phyloP scores from a whole-genome alignment of 1,284 basidiomycete species.

The Cutaneotrichosporon cavernicola region DNA sequence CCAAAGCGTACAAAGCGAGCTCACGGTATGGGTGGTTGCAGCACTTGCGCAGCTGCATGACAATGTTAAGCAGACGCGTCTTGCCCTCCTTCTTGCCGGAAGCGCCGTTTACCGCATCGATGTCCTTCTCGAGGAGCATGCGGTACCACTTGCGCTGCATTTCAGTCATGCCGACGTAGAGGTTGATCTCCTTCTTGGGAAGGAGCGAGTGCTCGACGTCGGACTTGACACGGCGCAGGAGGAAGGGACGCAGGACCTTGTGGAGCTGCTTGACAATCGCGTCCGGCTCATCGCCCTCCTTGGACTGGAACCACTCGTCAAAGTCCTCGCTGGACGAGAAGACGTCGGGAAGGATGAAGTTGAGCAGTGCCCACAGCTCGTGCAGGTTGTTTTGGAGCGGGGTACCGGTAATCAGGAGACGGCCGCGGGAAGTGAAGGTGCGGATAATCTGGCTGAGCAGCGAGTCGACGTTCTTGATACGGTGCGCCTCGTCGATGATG shows the following conservation, averaged over 20 bases:
- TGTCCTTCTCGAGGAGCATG: constrained; percentile 94
- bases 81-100: constrained; percentile 99
- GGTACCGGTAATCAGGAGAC: constrained; percentile 94
- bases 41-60: constrained; percentile 81
- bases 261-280: constrained; percentile 92
- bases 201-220: constrained; percentile 96
- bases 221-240: constrained; percentile 90
- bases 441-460: constrained; percentile 94
- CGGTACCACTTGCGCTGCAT: constrained; percentile 99
- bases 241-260: constrained; percentile 92
- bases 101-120: constrained; percentile 95
- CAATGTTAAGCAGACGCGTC: constrained; percentile 96
- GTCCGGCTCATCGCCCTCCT: constrained; percentile 71
- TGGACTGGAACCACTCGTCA: constrained; percentile 75
- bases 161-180: constrained; percentile 95
- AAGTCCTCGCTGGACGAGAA: constrained; percentile 71
- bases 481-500: constrained; percentile 97
- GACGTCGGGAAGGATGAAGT: constrained; percentile 75
- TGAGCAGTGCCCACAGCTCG: constrained; percentile 92
- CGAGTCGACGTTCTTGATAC: constrained; percentile 99
- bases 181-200: constrained; percentile 99
- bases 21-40: constrained; percentile 62
- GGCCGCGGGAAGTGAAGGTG: constrained; percentile 80
- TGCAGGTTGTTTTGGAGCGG: constrained; percentile 97
- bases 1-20: constrained; percentile 12